A percentile compares a stretch with the other conserved stretches of the same genome.
Conservation (phyloP, 257 asterid genomes). For the Sherardia arvensis region DNA sequence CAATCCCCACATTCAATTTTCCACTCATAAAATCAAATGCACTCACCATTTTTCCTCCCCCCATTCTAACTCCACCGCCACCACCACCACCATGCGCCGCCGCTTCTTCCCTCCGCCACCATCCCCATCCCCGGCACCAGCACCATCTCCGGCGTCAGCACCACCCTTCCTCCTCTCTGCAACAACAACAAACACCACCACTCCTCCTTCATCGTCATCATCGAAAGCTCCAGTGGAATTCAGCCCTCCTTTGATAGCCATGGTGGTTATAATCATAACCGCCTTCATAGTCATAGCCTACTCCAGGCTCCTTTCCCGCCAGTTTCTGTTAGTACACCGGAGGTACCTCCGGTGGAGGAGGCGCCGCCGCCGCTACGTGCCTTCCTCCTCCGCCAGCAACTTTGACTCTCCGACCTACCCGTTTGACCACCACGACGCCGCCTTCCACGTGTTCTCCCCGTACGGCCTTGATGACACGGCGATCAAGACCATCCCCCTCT, state of each 20-base stretch:
- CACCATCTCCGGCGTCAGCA: constrained; percentile 18
- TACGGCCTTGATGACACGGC: constrained; percentile 82
- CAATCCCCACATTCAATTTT: no score
- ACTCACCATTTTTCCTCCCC: not conserved
- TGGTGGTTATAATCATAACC: constrained; percentile 74
- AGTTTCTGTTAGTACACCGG: constrained; percentile 48
- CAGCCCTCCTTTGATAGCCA: constrained; percentile 89
- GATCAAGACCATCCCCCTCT: constrained; percentile 76
- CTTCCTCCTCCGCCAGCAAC: constrained; percentile 74
- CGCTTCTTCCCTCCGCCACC: constrained; percentile 34
- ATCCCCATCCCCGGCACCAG: constrained; percentile 16
- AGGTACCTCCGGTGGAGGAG: constrained; percentile 63
- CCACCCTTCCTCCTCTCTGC: constrained; percentile 7
- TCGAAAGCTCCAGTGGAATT: constrained; percentile 63
- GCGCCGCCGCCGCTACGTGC: constrained; percentile 56
- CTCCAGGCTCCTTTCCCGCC: constrained; percentile 83
- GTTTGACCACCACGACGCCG: constrained; percentile 39
- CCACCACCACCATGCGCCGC: constrained; percentile 20
- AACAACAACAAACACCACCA: not conserved
- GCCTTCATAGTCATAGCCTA: constrained; percentile 82
- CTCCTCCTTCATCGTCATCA: constrained; percentile 19
- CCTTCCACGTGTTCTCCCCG: constrained; percentile 71
- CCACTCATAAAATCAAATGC: not conserved
- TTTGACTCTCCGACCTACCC: constrained; percentile 69
- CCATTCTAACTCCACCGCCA: not conserved